phyloP scores from a whole-genome alignment of 208 protist species.

The Trypanosoma vivax region DNA sequence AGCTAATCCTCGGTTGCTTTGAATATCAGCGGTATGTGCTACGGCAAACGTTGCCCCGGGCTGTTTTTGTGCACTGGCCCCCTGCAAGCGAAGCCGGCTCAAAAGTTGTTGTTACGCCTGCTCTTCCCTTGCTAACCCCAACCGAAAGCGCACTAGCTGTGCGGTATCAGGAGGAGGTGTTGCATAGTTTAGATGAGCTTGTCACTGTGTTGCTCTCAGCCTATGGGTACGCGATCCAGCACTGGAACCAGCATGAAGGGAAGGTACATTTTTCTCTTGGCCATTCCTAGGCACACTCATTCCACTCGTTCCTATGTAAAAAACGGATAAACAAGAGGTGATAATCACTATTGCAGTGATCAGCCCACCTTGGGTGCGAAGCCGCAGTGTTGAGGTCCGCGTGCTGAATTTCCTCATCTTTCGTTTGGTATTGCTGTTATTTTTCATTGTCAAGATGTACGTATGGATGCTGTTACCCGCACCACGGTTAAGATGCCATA shows the following conservation, averaged over 20 bases:
- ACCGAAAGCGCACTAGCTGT: conserved; percentile 14
- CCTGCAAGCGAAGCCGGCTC: neutral
- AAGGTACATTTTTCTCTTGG: conserved; percentile 43
- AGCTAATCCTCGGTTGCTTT: conserved; percentile 33
- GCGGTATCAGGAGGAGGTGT: conserved; percentile 23
- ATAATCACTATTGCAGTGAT: neutral
- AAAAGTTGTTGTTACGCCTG: conserved; percentile 29
- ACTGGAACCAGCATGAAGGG: conserved; percentile 50
- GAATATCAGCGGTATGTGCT: conserved; percentile 59
- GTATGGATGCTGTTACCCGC: too few species aligned
- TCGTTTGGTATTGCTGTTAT: too few species aligned
- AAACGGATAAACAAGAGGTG: too few species aligned
- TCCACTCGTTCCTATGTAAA: too few species aligned
- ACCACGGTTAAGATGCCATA: too few species aligned
- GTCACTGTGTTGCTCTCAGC: conserved; percentile 45
- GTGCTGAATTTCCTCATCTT: too few species aligned
- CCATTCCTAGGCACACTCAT: neutral
- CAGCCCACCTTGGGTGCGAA: neutral
- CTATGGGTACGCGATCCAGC: conserved; percentile 61
- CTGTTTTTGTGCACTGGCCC: conserved; percentile 61
- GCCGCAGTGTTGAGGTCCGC: too few species aligned
- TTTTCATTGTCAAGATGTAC: too few species aligned
- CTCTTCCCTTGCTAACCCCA: conserved; percentile 33
- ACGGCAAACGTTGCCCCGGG: conserved; percentile 43
- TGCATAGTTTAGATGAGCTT: conserved; percentile 51